A percentile compares a stretch with the other conserved stretches of the same genome.
Conservation (phyloP, 305 asterid species). For the Euphrasia arctica region DNA sequence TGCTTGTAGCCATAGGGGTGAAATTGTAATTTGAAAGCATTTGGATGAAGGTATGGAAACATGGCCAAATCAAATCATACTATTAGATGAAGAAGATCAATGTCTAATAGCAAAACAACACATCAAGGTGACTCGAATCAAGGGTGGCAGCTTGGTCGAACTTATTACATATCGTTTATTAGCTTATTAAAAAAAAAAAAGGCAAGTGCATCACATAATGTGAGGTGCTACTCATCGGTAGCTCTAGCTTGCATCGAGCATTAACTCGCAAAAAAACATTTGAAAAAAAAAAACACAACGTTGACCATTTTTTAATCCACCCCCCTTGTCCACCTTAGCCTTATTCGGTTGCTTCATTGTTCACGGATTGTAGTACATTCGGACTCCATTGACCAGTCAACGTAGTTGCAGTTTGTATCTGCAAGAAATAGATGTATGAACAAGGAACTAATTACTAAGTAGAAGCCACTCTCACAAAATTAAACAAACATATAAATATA, state of each 20-base stretch:
- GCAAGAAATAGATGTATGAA: not conserved
- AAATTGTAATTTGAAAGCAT: too few relatives aligned
- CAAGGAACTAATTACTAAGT: too few relatives aligned
- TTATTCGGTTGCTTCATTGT: not conserved
- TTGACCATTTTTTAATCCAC: not conserved
- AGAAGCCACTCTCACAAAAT: too few relatives aligned
- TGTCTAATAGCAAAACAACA: too few relatives aligned
- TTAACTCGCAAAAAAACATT: not conserved
- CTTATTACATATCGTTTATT: too few relatives aligned
- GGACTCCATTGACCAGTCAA: not conserved
- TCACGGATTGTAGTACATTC: not conserved
- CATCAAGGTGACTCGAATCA: too few relatives aligned
- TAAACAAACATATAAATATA: too few relatives aligned
- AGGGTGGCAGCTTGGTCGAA: too few relatives aligned
- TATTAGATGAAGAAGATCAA: too few relatives aligned
- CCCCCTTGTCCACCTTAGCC: not conserved
- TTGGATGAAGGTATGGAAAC: too few relatives aligned
- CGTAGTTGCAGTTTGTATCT: not conserved
- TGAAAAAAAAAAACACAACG: not conserved
- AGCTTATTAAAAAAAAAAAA: not conserved
- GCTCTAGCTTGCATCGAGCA: not conserved
- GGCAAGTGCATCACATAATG: not conserved
- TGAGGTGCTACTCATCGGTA: not conserved
- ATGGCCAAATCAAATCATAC: too few relatives aligned
- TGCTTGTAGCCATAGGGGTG: too few relatives aligned